These are phyloP conservation scores for Yamadazyma mexicana DNA, from an alignment of 1,139 yeast species.

Conservation along the genomic window DNA sequence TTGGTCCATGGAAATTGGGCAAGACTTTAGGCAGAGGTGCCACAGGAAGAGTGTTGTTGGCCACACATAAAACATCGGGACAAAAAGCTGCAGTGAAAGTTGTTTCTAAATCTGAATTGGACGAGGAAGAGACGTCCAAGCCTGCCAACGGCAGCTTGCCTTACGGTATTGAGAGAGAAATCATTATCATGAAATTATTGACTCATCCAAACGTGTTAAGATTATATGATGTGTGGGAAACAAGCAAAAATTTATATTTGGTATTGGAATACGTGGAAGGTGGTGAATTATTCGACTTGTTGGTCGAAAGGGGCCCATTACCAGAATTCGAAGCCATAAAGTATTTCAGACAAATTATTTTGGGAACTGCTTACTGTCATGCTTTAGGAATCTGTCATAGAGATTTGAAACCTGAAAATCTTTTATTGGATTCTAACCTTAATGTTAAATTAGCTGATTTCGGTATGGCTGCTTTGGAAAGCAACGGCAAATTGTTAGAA, in stretches of 20 bases:
- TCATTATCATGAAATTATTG: constrained; percentile 76
- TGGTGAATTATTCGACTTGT: constrained; percentile 74
- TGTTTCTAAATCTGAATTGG: constrained; percentile 62
- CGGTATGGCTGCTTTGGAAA: constrained; percentile 85
- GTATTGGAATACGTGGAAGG: constrained; percentile 83
- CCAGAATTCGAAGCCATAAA: constrained; percentile 72
- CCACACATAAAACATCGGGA: constrained; percentile 67
- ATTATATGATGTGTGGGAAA: constrained; percentile 82
- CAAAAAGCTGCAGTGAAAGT: constrained; percentile 82
- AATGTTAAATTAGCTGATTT: constrained; percentile 81
- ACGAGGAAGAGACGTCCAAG: constrained; percentile 33
- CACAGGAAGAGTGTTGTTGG: constrained; percentile 75
- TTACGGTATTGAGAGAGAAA: constrained; percentile 81
- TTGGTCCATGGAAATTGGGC: constrained; percentile 83
- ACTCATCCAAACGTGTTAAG: constrained; percentile 77
- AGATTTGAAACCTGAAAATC: constrained; percentile 78
- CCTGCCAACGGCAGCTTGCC: constrained; percentile 55
- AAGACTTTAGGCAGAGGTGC: constrained; percentile 81
- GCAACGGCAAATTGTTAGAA: constrained; percentile 67
- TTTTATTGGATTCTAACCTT: constrained; percentile 62
- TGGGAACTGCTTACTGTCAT: constrained; percentile 83
- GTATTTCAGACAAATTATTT: constrained; percentile 71
- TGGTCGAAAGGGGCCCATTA: constrained; percentile 80
- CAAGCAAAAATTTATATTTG: constrained; percentile 68
- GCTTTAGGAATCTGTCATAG: constrained; percentile 80